phyloP scores from a whole-genome alignment of 2,329 filamentous ascomycete genomes.

The Didymella keratinophila region DNA sequence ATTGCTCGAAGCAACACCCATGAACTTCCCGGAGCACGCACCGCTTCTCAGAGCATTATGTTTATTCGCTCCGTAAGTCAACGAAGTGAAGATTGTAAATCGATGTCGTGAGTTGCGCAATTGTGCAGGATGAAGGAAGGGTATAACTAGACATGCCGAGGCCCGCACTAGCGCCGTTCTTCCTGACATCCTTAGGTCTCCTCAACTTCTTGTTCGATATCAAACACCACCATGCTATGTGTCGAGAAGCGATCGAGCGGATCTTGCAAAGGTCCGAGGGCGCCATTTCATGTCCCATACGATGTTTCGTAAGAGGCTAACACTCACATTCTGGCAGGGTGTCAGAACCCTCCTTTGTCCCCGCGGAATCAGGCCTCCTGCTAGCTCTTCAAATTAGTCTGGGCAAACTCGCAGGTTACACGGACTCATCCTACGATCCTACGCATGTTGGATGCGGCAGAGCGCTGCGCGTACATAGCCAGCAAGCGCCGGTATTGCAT shows the following conservation, averaged over 20 bases:
- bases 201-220: neutral
- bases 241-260: no score
- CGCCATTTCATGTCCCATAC: no score
- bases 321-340: no score
- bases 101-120: neutral
- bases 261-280: no score
- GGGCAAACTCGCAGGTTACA: neutral
- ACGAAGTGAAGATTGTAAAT: no score
- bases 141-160: neutral
- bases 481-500: neutral
- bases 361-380: neutral
- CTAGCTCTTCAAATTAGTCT: neutral
- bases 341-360: neutral
- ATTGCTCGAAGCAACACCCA: neutral
- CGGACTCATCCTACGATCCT: neutral
- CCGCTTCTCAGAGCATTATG: neutral
- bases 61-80: no score
- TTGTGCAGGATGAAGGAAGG: neutral
- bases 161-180: neutral
- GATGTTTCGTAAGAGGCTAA: no score
- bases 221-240: neutral
- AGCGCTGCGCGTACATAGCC: neutral
- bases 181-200: neutral
- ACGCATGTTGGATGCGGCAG: no score
- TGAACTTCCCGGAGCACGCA: neutral